These are phyloP conservation scores for Tulasnella sp. DNA, from an alignment of 768 basidiomycete genomes.

Conservation along the genomic window DNA sequence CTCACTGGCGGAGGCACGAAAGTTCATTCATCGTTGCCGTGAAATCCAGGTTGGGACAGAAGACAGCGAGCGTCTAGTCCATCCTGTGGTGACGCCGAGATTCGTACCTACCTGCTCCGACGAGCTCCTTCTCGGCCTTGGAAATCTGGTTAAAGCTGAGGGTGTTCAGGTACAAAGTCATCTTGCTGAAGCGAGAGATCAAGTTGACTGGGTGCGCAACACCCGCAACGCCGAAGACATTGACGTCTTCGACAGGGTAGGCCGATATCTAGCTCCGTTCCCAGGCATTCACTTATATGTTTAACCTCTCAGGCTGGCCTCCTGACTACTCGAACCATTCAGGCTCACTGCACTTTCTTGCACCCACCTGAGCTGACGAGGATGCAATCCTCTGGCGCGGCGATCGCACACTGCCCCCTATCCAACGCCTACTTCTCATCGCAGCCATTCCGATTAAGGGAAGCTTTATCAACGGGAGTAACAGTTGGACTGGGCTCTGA, in stretches of 20 bases:
- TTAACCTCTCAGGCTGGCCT: conserved; percentile 48
- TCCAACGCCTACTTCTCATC: conserved; percentile 84
- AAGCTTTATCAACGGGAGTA: conserved; percentile 41
- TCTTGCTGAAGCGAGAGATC: conserved; percentile 72
- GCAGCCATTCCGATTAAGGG: conserved; percentile 31
- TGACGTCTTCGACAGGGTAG: conserved; percentile 67
- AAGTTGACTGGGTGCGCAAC: conserved; percentile 64
- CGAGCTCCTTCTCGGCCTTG: conserved; percentile 60
- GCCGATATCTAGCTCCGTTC: neutral
- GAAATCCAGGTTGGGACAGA: conserved; percentile 43
- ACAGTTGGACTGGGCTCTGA: conserved; percentile 80
- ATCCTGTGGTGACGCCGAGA: conserved; percentile 82
- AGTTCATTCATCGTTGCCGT: conserved; percentile 55
- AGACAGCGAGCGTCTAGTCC: conserved; percentile 51
- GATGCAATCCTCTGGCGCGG: conserved; percentile 49
- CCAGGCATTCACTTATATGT: neutral
- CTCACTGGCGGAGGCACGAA: conserved; percentile 49
- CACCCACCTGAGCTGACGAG: conserved; percentile 47
- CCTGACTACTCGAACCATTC: conserved; percentile 61
- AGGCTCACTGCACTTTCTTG: conserved; percentile 88
- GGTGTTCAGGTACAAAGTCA: conserved; percentile 72
- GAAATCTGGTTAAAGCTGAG: conserved; percentile 46
- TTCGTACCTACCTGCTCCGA: conserved; percentile 87
- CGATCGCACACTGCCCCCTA: conserved; percentile 82
- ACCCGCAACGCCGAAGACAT: conserved; percentile 64